phyloP scores from a whole-genome alignment of 1,284 basidiomycete genomes.

The Ustilago curta region DNA sequence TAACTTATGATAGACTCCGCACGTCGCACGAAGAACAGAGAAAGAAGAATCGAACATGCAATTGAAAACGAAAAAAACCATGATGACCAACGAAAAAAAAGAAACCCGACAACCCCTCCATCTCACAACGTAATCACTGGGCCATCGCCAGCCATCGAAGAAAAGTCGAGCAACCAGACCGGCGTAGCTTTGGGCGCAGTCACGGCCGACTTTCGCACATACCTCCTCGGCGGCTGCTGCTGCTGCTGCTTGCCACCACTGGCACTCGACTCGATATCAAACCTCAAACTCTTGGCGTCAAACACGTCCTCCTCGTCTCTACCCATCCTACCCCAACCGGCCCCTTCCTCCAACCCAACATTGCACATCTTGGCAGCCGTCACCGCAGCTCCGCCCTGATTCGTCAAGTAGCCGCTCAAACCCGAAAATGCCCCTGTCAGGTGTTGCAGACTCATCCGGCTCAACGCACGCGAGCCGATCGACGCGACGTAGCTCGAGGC shows the following conservation, averaged over 20 bases:
- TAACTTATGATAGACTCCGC: too few relatives aligned
- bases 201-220: constrained; percentile 25
- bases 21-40: too few relatives aligned
- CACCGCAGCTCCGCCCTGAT: constrained; percentile 38
- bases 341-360: constrained; percentile 8
- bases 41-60: too few relatives aligned
- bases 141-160: background rate
- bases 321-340: background rate
- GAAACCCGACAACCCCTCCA: background rate
- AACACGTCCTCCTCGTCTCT: constrained; percentile 1
- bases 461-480: constrained; percentile 43
- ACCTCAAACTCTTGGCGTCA: background rate
- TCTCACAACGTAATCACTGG: constrained; percentile 18
- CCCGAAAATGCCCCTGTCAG: constrained; percentile 56
- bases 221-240: constrained; percentile 14
- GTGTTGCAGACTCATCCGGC: constrained; percentile 53
- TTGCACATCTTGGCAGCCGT: constrained; percentile 53
- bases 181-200: constrained; percentile 26
- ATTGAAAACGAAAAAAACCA: too few relatives aligned
- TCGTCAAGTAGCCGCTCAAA: constrained; percentile 54
- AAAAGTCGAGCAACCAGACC: constrained; percentile 46
- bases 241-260: constrained; percentile 1
- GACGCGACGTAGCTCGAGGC: constrained; percentile 32
- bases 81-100: background rate
- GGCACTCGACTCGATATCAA: constrained; percentile 16